Evolutionary conservation across 2,329 filamentous ascomycete genomes (phyloP).

Genomic region (Xylaria polymorpha): DNA sequence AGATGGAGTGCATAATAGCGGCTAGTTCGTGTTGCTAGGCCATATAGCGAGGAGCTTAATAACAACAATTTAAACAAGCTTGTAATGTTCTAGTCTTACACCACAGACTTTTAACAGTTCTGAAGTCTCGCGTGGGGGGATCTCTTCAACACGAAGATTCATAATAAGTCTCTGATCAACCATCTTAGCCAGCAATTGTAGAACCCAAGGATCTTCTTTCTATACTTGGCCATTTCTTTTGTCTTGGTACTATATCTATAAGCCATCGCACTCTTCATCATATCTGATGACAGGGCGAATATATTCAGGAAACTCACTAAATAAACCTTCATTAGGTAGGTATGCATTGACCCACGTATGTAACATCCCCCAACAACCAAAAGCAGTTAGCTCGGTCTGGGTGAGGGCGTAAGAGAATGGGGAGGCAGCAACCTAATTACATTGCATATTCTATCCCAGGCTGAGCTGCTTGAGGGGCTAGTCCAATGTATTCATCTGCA

Average conservation of each 20-base stretch:
- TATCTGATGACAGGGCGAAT: not conserved
- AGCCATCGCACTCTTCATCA: not conserved
- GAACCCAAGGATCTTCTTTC: not conserved
- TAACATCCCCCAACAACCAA: not conserved
- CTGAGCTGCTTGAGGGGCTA: not conserved
- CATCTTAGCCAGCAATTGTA: not conserved
- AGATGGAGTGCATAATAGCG: not conserved
- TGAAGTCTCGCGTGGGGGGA: not conserved
- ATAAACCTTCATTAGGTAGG: not conserved
- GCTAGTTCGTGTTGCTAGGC: not conserved
- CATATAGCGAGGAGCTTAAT: not conserved
- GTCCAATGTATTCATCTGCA: constrained; percentile 1
- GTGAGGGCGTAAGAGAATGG: not conserved
- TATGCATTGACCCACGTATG: not conserved
- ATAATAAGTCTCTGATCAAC: not conserved
- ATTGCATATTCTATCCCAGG: constrained; percentile 7
- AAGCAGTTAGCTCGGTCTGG: not conserved
- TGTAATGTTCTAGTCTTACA: not conserved
- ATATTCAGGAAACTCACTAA: constrained; percentile 2
- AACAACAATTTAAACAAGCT: not conserved
- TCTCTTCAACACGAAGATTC: not conserved
- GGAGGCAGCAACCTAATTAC: not conserved
- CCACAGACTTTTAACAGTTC: not conserved
- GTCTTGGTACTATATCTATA: not conserved
- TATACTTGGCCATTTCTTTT: not conserved